Conservation (phyloP, 1,284 basidiomycete genomes). For the Mixia osmundae region DNA sequence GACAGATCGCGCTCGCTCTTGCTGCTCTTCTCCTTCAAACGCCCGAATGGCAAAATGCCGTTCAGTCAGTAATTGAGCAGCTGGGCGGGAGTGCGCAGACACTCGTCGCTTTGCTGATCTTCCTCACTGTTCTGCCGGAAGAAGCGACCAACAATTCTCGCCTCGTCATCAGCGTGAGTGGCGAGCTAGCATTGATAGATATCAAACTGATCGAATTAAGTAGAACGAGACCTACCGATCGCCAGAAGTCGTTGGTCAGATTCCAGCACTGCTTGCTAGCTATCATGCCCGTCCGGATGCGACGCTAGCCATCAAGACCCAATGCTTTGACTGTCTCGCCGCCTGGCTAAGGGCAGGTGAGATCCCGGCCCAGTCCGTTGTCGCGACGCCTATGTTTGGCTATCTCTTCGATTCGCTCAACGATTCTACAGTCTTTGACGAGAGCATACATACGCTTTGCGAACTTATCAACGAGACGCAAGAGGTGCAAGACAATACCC, state of each 20-base stretch:
- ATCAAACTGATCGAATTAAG: neutral
- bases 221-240: slow-evolving; percentile 24
- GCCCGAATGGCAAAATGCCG: slow-evolving; percentile 57
- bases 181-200: neutral
- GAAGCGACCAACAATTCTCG: slow-evolving; percentile 64
- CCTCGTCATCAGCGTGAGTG: slow-evolving; percentile 63
- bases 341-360: slow-evolving; percentile 81
- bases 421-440: slow-evolving; percentile 70
- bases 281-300: slow-evolving; percentile 35
- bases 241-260: neutral
- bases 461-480: slow-evolving; percentile 96
- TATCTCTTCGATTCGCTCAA: slow-evolving; percentile 62
- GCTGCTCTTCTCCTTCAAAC: slow-evolving; percentile 79
- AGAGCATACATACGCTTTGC: slow-evolving; percentile 74
- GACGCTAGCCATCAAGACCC: slow-evolving; percentile 54
- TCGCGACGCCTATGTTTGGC: slow-evolving; percentile 56
- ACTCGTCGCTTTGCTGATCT: slow-evolving; percentile 65
- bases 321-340: slow-evolving; percentile 66
- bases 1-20: slow-evolving; percentile 72
- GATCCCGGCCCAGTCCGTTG: slow-evolving; percentile 39
- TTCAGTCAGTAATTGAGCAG: slow-evolving; percentile 56
- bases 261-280: neutral
- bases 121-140: slow-evolving; percentile 75
- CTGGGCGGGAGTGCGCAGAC: slow-evolving; percentile 66
- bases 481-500: slow-evolving; percentile 84